Base-by-base conservation (phyloP, 306 rosid species). In the Datisca glomerata region DNA sequence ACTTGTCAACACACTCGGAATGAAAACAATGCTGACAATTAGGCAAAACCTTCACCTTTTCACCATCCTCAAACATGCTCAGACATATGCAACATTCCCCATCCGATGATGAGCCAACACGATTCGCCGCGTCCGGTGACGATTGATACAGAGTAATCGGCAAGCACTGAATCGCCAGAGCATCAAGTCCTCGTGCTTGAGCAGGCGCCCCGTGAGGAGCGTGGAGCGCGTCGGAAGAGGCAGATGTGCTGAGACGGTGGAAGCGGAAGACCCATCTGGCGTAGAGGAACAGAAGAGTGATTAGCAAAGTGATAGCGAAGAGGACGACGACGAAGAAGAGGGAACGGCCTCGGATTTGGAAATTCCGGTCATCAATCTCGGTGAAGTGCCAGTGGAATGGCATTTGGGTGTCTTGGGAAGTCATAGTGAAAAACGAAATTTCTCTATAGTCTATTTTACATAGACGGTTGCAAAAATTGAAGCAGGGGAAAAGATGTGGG, bases 31-130 rank as follows among this genome's bases (percentile, higher is more conserved):
- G 97, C 24, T 43, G 53, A 27, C 97, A 89, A 1, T 12, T 45
- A 0, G 97, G 95, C 56, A 89, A 58, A 46, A 83, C 67, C 83
- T 89, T 89, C 13, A 89, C 56, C 44, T 78, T 80, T 25, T 89
- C 93, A 0, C 84, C 95, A 20, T 76, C 89, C 13, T 42, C 52
- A 33, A 83, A 74, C 47, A 55, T 71, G 0, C 93, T 74, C 0
- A 89, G 71, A 51, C 97, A 89, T 3, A 87, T 87, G 24, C 80
- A 74, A 12, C 97, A 89, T 83, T 83, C 96, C 9, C 24, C 40
- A 11, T 32, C 25, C 7, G 25, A 8, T 4, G 34, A 6, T 23
- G 9, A 12, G 52, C 17, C 22, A 6, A 36, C 18, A 6, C 7
- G 12, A 39, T 25, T 29, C 16, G 42, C 2, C 8, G 8, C 5